Conservation (phyloP, 345 rosid genomes). For the Pugionium cornutum region DNA sequence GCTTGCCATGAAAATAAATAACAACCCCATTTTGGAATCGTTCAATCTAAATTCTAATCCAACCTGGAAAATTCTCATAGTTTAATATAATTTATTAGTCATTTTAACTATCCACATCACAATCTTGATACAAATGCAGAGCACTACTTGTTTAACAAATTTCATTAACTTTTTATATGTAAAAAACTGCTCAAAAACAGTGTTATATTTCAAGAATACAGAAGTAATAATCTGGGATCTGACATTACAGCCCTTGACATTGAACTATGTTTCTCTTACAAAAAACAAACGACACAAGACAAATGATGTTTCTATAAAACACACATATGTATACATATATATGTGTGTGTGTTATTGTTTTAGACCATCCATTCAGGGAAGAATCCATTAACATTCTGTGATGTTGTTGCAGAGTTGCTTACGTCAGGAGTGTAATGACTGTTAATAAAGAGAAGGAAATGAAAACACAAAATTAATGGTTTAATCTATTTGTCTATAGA, state of each 20-base stretch:
- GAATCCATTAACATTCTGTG: slow-evolving; percentile 44
- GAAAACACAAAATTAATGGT: background rate
- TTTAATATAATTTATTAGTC: background rate
- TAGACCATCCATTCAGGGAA: slow-evolving; percentile 52
- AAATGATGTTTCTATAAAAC: slow-evolving; percentile 28
- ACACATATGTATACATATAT: slow-evolving; percentile 28
- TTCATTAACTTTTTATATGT: background rate
- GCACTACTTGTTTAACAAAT: slow-evolving; percentile 37
- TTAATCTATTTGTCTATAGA: background rate
- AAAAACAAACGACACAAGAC: slow-evolving; percentile 27
- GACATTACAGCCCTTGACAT: slow-evolving; percentile 23
- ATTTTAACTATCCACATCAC: slow-evolving; percentile 24
- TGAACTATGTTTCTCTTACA: slow-evolving; percentile 32
- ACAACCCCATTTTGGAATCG: slow-evolving; percentile 19
- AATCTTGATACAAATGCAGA: slow-evolving; percentile 37
- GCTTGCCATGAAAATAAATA: slow-evolving; percentile 35
- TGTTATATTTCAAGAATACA: background rate
- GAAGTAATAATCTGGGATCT: slow-evolving; percentile 5
- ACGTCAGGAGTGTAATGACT: slow-evolving; percentile 41
- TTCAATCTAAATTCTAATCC: slow-evolving; percentile 11
- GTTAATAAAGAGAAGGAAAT: background rate
- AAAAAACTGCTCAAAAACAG: background rate
- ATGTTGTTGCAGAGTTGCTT: slow-evolving; percentile 39
- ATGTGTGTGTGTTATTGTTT: slow-evolving; percentile 28
- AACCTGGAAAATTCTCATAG: slow-evolving; percentile 21